Percentiles rank a stretch among this genome's conserved stretches.
phyloP scores from a whole-genome alignment of 352 stramenopile genomes.

The Albugo candida region DNA sequence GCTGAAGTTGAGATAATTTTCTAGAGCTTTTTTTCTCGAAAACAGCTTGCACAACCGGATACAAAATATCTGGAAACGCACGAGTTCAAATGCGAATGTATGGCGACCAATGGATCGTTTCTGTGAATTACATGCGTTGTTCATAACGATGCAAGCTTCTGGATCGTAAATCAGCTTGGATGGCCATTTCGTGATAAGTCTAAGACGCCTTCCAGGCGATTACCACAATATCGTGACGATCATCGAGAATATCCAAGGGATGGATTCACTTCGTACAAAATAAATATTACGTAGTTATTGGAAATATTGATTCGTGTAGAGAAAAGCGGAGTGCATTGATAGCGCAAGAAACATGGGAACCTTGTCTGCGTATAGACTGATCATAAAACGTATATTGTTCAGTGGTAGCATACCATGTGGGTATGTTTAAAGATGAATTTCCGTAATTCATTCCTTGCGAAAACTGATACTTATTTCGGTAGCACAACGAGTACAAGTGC shows the following conservation, averaged over 20 bases:
- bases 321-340: neutral
- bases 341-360: too few species aligned
- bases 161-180: slow-evolving; percentile 3
- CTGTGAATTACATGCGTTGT: slow-evolving; percentile 9
- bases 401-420: slow-evolving; percentile 12
- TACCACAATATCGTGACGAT: slow-evolving; percentile 8
- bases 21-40: slow-evolving; percentile 9
- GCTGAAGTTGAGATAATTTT: slow-evolving; percentile 7
- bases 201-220: slow-evolving; percentile 5
- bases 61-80: slow-evolving; percentile 7
- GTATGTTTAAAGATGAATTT: slow-evolving; percentile 3
- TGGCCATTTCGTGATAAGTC: neutral
- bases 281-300: slow-evolving; percentile 8
- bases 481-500: slow-evolving; percentile 3
- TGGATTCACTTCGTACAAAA: slow-evolving; percentile 5
- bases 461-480: slow-evolving; percentile 4
- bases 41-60: slow-evolving; percentile 9
- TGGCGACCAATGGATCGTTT: slow-evolving; percentile 9
- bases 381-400: slow-evolving; percentile 4
- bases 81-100: slow-evolving; percentile 2
- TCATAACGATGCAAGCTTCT: slow-evolving; percentile 3
- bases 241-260: neutral
- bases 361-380: too few species aligned
- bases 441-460: neutral
- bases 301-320: neutral